Conservation (phyloP, 2,329 filamentous ascomycete species). For the Westerdykella sp. region DNA sequence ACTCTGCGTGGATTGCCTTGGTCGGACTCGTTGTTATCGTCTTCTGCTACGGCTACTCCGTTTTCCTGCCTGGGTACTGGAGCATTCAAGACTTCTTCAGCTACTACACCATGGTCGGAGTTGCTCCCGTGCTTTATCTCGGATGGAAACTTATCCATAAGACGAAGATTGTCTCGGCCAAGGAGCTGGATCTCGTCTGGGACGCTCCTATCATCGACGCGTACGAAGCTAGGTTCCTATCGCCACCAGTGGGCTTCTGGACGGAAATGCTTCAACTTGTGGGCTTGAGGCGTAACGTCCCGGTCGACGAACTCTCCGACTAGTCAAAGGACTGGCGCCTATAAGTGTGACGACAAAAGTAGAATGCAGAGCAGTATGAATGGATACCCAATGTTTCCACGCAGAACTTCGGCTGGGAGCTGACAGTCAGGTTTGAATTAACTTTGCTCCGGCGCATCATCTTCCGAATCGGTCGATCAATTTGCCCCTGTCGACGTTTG, state of each 20-base stretch:
- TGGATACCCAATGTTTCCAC: no score
- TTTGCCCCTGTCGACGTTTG: no score
- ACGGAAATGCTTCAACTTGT: conserved; percentile 33
- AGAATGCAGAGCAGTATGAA: no score
- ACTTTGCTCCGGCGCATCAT: no score
- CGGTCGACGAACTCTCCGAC: conserved; percentile 12
- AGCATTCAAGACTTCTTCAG: conserved; percentile 48
- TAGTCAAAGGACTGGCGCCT: neutral
- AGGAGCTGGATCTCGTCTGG: conserved; percentile 45
- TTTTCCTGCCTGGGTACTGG: conserved; percentile 45
- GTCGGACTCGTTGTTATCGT: conserved; percentile 45
- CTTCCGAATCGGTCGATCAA: no score
- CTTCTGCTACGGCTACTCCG: conserved; percentile 50
- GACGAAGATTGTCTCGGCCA: conserved; percentile 49
- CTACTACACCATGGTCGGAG: conserved; percentile 49
- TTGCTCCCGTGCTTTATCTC: conserved; percentile 49
- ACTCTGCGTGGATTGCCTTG: conserved; percentile 47
- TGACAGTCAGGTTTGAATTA: no score
- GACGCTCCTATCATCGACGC: conserved; percentile 38
- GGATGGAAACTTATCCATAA: conserved; percentile 60
- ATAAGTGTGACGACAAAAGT: no score
- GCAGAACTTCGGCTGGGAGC: no score
- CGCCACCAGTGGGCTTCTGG: conserved; percentile 33
- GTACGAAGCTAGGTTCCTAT: conserved; percentile 39
- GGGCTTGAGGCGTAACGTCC: conserved; percentile 26